Conservation (phyloP, 2,329 filamentous ascomycete species). For the Penicillium freii region DNA sequence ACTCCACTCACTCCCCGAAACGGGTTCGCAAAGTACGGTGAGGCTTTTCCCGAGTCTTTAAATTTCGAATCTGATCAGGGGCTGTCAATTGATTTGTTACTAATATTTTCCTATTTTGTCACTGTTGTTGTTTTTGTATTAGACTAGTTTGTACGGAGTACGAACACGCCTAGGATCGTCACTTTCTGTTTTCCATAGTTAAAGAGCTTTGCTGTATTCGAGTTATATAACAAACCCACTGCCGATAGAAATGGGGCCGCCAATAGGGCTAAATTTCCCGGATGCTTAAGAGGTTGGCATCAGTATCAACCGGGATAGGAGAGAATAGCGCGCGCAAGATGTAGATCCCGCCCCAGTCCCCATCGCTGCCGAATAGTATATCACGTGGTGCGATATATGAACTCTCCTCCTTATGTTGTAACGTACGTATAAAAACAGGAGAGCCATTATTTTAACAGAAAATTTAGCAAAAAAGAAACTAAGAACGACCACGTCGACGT, state of each 20-base stretch:
- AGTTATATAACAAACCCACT: not conserved
- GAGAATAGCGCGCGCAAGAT: constrained; percentile 7
- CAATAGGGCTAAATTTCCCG: not conserved
- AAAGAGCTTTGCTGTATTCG: constrained; percentile 1
- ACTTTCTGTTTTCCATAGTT: not conserved
- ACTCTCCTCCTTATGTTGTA: not conserved
- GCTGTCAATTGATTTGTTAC: constrained; percentile 4
- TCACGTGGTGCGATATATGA: constrained; percentile 6
- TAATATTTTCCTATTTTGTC: not conserved
- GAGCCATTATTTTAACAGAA: not conserved
- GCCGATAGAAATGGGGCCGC: constrained; percentile 1
- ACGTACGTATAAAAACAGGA: too few species aligned
- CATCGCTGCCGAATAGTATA: constrained; percentile 13
- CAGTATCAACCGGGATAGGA: constrained; percentile 1
- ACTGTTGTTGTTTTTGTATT: not conserved
- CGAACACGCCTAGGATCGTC: not conserved
- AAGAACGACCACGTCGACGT: not conserved
- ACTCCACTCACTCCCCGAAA: constrained; percentile 19
- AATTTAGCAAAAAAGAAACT: not conserved
- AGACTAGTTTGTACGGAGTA: not conserved
- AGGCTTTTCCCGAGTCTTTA: constrained; percentile 13
- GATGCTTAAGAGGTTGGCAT: not conserved
- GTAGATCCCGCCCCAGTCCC: constrained; percentile 12
- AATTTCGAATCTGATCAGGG: constrained; percentile 6
- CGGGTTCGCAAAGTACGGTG: constrained; percentile 28